Conservation (phyloP, 2,329 filamentous ascomycete species). For the Aspergillus sp. region DNA sequence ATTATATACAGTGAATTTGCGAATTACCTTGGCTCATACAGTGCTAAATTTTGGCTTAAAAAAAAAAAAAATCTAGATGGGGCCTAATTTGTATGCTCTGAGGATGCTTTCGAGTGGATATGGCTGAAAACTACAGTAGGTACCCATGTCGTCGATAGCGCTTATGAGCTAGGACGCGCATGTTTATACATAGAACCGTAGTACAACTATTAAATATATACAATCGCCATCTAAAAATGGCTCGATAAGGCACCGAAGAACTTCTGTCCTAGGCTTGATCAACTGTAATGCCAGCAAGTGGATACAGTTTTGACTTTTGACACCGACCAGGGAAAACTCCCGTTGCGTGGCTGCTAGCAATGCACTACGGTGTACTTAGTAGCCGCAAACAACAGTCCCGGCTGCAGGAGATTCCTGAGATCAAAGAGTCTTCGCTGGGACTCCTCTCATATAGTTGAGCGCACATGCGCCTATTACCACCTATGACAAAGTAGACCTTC, state of each 20-base stretch:
- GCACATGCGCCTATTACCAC: too few species aligned
- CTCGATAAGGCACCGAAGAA: too few species aligned
- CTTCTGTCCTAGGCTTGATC: not conserved
- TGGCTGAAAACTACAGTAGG: too few species aligned
- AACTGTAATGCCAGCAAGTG: constrained; percentile 8
- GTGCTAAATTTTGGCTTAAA: too few species aligned
- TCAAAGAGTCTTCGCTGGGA: not conserved
- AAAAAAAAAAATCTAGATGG: not conserved
- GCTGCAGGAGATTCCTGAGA: not conserved
- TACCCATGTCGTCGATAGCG: too few species aligned
- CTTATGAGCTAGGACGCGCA: too few species aligned
- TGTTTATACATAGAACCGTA: too few species aligned
- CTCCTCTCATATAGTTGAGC: not conserved
- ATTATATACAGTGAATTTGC: not conserved
- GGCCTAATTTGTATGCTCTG: not conserved
- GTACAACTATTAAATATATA: too few species aligned
- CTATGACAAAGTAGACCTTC: not conserved
- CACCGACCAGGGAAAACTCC: not conserved
- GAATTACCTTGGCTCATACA: too few species aligned
- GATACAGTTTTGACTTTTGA: constrained; percentile 7
- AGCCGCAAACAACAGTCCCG: not conserved
- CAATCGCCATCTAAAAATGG: too few species aligned
- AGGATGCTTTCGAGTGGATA: too few species aligned
- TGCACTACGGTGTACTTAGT: constrained; percentile 1
- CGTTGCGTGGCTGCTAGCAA: not conserved